Evolutionary conservation across 768 basidiomycete genomes (phyloP).

Genomic region (Suillus brevipes): DNA sequence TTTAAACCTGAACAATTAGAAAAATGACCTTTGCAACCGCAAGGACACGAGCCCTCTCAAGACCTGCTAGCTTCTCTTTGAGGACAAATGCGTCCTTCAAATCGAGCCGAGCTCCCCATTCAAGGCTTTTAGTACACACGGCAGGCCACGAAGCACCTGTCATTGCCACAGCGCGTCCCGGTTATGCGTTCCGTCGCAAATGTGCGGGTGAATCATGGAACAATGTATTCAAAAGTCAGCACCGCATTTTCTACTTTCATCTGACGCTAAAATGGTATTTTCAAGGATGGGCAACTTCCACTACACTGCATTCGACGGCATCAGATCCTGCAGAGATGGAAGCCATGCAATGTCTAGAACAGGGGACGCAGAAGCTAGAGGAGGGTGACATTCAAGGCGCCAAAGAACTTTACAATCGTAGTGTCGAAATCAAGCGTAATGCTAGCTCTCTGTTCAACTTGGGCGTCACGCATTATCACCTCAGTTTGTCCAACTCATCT

Average conservation of each 20-base stretch:
- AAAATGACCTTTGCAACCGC: slow-evolving; percentile 21
- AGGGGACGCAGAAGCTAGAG: slow-evolving; percentile 81
- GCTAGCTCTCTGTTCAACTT: slow-evolving; percentile 86
- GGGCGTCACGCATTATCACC: slow-evolving; percentile 87
- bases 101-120: slow-evolving; percentile 24
- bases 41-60: slow-evolving; percentile 24
- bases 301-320: slow-evolving; percentile 77
- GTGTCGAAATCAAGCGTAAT: slow-evolving; percentile 75
- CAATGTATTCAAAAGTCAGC: slow-evolving; percentile 29
- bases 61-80: slow-evolving; percentile 25
- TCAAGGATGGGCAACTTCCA: slow-evolving; percentile 75
- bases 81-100: slow-evolving; percentile 16
- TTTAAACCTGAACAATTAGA: slow-evolving; percentile 33
- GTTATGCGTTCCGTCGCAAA: slow-evolving; percentile 11
- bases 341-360: slow-evolving; percentile 75
- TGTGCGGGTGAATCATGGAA: slow-evolving; percentile 11
- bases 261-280: not conserved
- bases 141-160: slow-evolving; percentile 10
- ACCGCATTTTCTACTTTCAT: slow-evolving; percentile 13
- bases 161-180: slow-evolving; percentile 7
- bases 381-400: slow-evolving; percentile 83
- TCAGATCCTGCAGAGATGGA: slow-evolving; percentile 82
- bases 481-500: slow-evolving; percentile 50
- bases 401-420: slow-evolving; percentile 74
- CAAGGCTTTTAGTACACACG: slow-evolving; percentile 19